These are phyloP conservation scores for Simmondsia chinensis DNA, from an alignment of 148 eudicot species.

Conservation along the genomic window DNA sequence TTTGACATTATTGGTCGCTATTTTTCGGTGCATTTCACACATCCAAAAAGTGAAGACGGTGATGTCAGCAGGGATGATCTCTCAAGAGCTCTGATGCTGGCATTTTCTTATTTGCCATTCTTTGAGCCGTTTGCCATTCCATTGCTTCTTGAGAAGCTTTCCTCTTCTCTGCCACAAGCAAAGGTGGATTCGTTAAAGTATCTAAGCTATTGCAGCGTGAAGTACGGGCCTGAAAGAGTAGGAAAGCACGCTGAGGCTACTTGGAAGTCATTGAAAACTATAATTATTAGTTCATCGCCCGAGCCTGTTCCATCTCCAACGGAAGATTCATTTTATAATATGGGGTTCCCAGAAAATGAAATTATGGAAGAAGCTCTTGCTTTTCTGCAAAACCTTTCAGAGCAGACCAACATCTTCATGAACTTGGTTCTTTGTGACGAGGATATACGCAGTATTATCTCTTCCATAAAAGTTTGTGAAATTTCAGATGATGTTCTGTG, in stretches of 20 bases:
- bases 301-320: slow-evolving; percentile 22
- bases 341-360: slow-evolving; percentile 49
- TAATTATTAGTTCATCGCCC: slow-evolving; percentile 23
- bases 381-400: slow-evolving; percentile 53
- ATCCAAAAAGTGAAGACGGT: slow-evolving; percentile 70
- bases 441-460: slow-evolving; percentile 39
- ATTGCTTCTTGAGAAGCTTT: slow-evolving; percentile 81
- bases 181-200: slow-evolving; percentile 89
- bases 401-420: slow-evolving; percentile 31
- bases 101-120: slow-evolving; percentile 67
- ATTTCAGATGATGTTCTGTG: too few species aligned
- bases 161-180: slow-evolving; percentile 72
- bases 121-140: slow-evolving; percentile 87
- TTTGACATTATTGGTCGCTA: slow-evolving; percentile 73
- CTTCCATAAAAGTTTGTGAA: too few species aligned
- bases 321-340: slow-evolving; percentile 17
- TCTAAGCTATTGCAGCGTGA: slow-evolving; percentile 59
- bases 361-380: slow-evolving; percentile 52
- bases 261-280: slow-evolving; percentile 59
- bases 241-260: slow-evolving; percentile 49
- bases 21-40: slow-evolving; percentile 89
- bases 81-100: slow-evolving; percentile 77
- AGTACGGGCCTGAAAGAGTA: slow-evolving; percentile 66
- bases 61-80: slow-evolving; percentile 75
- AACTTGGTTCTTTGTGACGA: slow-evolving; percentile 51